Percentiles rank a stretch among this genome's conserved stretches.
Evolutionary conservation across 768 basidiomycete species (phyloP).

Genomic region (Roridomyces roridus): DNA sequence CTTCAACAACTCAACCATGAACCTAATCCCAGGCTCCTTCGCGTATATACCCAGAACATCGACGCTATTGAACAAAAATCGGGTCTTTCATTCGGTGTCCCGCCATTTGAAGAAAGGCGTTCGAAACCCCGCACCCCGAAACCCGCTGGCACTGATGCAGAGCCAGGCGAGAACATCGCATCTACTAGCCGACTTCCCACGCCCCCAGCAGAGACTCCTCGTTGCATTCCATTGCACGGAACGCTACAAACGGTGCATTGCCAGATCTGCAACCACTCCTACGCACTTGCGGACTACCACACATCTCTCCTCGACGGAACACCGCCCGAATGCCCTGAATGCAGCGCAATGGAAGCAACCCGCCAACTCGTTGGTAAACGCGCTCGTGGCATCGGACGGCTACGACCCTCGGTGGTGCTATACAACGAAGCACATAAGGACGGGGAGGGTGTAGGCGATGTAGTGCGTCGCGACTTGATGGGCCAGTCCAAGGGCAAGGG

Average conservation of each 20-base stretch:
- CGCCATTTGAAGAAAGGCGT: conserved; percentile 66
- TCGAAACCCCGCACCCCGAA: conserved; percentile 48
- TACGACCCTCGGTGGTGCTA: conserved; percentile 87
- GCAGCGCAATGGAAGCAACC: conserved; percentile 68
- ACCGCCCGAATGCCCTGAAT: conserved; percentile 82
- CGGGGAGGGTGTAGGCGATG: conserved; percentile 85
- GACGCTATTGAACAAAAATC: conserved; percentile 87
- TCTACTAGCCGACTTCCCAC: conserved; percentile 49
- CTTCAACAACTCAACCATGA: too few species aligned
- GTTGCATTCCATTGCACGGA: conserved; percentile 91
- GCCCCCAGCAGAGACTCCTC: conserved; percentile 65
- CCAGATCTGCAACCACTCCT: conserved; percentile 77
- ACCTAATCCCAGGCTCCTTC: too few species aligned
- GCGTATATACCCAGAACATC: conserved; percentile 95
- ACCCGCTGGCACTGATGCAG: conserved; percentile 16
- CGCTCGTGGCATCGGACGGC: conserved; percentile 75
- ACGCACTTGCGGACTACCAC: conserved; percentile 68
- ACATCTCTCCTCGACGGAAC: conserved; percentile 63
- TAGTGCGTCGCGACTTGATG: conserved; percentile 81
- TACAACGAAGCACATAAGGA: conserved; percentile 91
- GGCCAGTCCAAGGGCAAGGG: conserved; percentile 73
- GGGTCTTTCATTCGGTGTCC: conserved; percentile 89
- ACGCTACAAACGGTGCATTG: conserved; percentile 83
- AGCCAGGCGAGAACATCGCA: conserved; percentile 24
- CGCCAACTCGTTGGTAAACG: conserved; percentile 81